Evolutionary conservation across 805 yeast genomes (phyloP).

Genomic region (Kodamaea sagamina): DNA sequence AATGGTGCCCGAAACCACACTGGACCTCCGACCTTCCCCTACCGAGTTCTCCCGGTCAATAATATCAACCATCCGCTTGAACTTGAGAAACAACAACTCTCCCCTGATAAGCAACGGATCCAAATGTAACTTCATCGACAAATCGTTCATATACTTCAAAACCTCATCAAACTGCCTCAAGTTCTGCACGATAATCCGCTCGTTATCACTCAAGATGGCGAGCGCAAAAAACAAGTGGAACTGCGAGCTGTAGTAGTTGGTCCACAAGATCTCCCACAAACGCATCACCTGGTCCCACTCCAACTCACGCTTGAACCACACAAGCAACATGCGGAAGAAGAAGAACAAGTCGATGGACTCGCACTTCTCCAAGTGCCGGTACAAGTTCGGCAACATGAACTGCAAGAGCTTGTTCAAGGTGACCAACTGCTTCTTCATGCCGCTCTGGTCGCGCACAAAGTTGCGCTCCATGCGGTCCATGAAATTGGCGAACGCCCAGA

Average conservation of each 20-base stretch:
- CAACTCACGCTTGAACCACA: constrained; percentile 94
- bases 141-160: constrained; percentile 87
- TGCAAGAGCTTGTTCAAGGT: constrained; percentile 84
- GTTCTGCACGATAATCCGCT: constrained; percentile 72
- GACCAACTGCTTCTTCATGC: constrained; percentile 87
- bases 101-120: constrained; percentile 80
- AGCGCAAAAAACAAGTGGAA: constrained; percentile 85
- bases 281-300: constrained; percentile 71
- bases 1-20: constrained; percentile 1
- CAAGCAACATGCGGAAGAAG: constrained; percentile 91
- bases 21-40: background rate
- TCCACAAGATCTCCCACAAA: constrained; percentile 93
- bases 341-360: constrained; percentile 90
- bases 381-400: constrained; percentile 83
- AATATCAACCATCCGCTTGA: constrained; percentile 75
- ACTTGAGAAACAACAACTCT: constrained; percentile 78
- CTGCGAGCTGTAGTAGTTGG: constrained; percentile 83
- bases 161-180: constrained; percentile 86
- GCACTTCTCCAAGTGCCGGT: constrained; percentile 79
- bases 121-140: constrained; percentile 72
- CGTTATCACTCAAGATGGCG: constrained; percentile 86
- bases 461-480: constrained; percentile 97
- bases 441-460: constrained; percentile 87
- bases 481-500: constrained; percentile 84
- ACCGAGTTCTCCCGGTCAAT: constrained; percentile 57